Evolutionary conservation across 2,329 filamentous ascomycete genomes (phyloP).

Genomic region (Phialophora expanda): DNA sequence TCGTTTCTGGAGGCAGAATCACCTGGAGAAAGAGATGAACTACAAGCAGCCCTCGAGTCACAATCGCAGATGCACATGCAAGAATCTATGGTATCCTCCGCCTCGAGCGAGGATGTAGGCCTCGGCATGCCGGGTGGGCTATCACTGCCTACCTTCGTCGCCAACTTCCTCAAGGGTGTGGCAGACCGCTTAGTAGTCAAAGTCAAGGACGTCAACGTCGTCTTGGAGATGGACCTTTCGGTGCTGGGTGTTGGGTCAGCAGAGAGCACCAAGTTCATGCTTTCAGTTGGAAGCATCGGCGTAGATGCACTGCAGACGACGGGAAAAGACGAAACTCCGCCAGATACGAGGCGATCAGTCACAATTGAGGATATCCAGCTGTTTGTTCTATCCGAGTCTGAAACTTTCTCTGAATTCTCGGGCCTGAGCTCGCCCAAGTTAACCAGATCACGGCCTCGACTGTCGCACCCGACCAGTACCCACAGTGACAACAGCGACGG

Average conservation of each 20-base stretch:
- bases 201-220: slow-evolving; percentile 54
- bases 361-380: slow-evolving; percentile 33
- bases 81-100: slow-evolving; percentile 55
- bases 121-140: slow-evolving; percentile 60
- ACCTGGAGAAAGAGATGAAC: slow-evolving; percentile 60
- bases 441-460: slow-evolving; percentile 26
- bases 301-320: slow-evolving; percentile 26
- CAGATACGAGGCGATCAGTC: slow-evolving; percentile 29
- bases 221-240: slow-evolving; percentile 31
- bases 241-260: slow-evolving; percentile 8
- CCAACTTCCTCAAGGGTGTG: slow-evolving; percentile 64
- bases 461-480: slow-evolving; percentile 21
- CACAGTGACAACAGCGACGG: slow-evolving; percentile 23
- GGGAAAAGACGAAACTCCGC: background rate
- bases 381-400: slow-evolving; percentile 34
- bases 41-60: slow-evolving; percentile 62
- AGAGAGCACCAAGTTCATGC: slow-evolving; percentile 36
- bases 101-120: slow-evolving; percentile 55
- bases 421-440: slow-evolving; percentile 35
- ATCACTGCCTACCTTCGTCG: slow-evolving; percentile 64
- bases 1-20: slow-evolving; percentile 67
- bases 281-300: slow-evolving; percentile 28
- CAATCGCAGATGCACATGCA: slow-evolving; percentile 57
- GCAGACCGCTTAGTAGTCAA: slow-evolving; percentile 62
- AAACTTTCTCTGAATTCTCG: slow-evolving; percentile 35